Percentiles rank a stretch among this genome's conserved stretches.
Conservation (phyloP, 176 grass and related monocot species). For the Paspalum vaginatum region DNA sequence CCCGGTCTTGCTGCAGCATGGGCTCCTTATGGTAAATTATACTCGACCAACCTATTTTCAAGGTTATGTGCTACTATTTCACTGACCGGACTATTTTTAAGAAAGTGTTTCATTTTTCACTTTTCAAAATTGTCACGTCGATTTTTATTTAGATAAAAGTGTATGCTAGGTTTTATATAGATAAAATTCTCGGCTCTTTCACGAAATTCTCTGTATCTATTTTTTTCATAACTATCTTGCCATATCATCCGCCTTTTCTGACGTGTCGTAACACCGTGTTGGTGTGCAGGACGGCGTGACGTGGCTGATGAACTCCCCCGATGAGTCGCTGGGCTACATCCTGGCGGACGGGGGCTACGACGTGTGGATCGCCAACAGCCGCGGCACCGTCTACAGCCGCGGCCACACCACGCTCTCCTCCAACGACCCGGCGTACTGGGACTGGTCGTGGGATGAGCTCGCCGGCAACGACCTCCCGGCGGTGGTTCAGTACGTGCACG, state of each 20-base stretch:
- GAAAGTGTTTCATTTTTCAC: too few species aligned
- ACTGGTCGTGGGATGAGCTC: slow-evolving; percentile 73
- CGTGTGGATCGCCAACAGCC: slow-evolving; percentile 65
- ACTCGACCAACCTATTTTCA: too few species aligned
- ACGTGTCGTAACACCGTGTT: too few species aligned
- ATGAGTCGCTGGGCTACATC: slow-evolving; percentile 60
- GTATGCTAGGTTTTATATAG: too few species aligned
- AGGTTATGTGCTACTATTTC: too few species aligned
- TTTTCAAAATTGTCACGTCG: too few species aligned
- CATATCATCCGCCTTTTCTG: too few species aligned
- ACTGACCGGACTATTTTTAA: too few species aligned
- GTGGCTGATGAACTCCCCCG: slow-evolving; percentile 56
- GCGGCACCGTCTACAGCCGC: slow-evolving; percentile 57
- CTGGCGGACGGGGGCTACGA: slow-evolving; percentile 60
- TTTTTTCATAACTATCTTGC: too few species aligned
- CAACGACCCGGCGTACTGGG: slow-evolving; percentile 54
- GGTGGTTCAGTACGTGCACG: slow-evolving; percentile 46
- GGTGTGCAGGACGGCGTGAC: slow-evolving; percentile 52
- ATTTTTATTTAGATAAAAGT: too few species aligned
- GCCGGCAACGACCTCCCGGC: slow-evolving; percentile 50
- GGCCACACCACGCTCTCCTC: slow-evolving; percentile 52
- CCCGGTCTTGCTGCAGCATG: slow-evolving; percentile 60
- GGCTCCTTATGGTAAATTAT: slow-evolving; percentile 48
- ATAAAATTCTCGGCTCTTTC: too few species aligned
- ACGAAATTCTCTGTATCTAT: too few species aligned